These are phyloP conservation scores for Helminthosporium solani DNA, from an alignment of 2,329 filamentous ascomycete genomes.

Conservation along the genomic window DNA sequence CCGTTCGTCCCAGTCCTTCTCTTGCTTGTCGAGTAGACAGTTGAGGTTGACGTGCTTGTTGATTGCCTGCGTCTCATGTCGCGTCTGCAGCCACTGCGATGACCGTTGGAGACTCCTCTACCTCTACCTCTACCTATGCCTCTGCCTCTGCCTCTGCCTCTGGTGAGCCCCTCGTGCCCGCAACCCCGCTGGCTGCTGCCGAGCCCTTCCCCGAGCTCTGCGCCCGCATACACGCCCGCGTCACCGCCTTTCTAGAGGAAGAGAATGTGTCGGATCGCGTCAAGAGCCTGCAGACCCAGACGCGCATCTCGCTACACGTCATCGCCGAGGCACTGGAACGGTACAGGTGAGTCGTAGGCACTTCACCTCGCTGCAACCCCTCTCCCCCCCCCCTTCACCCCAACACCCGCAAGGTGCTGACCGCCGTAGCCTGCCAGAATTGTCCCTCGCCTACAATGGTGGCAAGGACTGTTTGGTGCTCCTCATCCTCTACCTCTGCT, in stretches of 20 bases:
- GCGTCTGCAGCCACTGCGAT: conserved; percentile 37
- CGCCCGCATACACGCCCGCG: conserved; percentile 57
- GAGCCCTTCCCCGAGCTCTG: conserved; percentile 48
- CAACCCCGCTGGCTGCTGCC: conserved; percentile 49
- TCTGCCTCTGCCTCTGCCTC: conserved; percentile 42
- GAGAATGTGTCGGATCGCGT: conserved; percentile 59
- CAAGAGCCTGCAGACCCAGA: conserved; percentile 70
- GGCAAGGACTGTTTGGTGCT: conserved; percentile 97
- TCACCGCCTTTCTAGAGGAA: conserved; percentile 66
- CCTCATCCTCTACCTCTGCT: conserved; percentile 78
- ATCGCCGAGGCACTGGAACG: conserved; percentile 71
- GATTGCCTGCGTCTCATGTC: conserved; percentile 37
- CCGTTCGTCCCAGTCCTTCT: no score
- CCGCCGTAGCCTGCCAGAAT: conserved; percentile 63
- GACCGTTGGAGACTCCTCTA: conserved; percentile 29
- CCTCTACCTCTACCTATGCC: no score
- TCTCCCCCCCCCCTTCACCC: no score
- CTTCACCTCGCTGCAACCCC: no score
- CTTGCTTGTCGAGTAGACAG: no score
- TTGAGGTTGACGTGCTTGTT: no score
- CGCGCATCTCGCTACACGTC: conserved; percentile 68
- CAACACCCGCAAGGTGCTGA: conserved; percentile 7
- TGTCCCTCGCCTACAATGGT: conserved; percentile 94
- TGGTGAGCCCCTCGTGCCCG: conserved; percentile 40
- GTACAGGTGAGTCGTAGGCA: conserved; percentile 69